A percentile compares a stretch with the other conserved stretches of the same genome.
phyloP scores from a whole-genome alignment of 176 grass and related monocot species.

The Urochloa ruziziensis region DNA sequence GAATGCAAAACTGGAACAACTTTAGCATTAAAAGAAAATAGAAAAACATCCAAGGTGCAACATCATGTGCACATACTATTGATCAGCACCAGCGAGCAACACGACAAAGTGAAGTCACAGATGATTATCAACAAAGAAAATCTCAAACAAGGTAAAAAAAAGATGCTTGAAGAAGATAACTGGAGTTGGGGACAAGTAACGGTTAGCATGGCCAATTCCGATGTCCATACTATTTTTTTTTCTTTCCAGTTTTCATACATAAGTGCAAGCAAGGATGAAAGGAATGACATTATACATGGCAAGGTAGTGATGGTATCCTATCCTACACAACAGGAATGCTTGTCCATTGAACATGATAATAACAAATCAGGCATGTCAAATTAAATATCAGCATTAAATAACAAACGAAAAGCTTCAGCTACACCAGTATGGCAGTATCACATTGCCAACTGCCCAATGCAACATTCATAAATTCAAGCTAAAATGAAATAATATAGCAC shows the following conservation, averaged over 20 bases:
- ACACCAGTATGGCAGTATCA: neutral
- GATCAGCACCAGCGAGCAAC: neutral
- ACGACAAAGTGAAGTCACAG: neutral
- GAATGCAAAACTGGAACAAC: neutral
- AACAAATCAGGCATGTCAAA: neutral
- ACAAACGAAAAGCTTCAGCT: neutral
- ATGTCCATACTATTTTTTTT: neutral
- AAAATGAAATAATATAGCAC: neutral
- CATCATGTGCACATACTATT: neutral
- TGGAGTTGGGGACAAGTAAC: neutral
- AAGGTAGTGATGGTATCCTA: neutral
- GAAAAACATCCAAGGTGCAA: neutral
- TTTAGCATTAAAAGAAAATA: neutral
- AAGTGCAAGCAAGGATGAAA: neutral
- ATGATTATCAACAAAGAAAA: neutral
- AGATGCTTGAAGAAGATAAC: neutral
- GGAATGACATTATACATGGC: neutral
- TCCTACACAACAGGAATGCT: neutral
- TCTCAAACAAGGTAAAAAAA: neutral
- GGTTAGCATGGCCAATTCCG: neutral
- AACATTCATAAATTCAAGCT: neutral
- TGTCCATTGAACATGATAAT: neutral
- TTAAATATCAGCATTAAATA: neutral
- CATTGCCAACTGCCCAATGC: neutral
- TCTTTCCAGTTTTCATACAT: neutral